A percentile compares a stretch with the other conserved stretches of the same genome.
These are phyloP conservation scores for Rhizoctonia solani DNA, from an alignment of 1,284 basidiomycete species.

Conservation along the genomic window DNA sequence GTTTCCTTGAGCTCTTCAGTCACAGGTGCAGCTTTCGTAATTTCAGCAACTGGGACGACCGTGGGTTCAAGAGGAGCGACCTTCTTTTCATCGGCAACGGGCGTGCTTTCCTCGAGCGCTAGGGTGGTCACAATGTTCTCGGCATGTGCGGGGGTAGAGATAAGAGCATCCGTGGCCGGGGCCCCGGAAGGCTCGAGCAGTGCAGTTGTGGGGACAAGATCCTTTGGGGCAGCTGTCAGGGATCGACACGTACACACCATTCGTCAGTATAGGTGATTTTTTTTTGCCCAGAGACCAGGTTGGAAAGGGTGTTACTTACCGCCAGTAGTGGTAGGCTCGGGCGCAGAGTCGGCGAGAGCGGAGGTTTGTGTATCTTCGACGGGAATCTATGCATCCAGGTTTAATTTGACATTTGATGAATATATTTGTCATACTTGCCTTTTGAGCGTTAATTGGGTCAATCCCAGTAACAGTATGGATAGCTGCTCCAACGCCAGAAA, in stretches of 20 bases:
- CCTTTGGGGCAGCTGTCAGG: slow-evolving; percentile 17
- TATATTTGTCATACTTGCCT: slow-evolving; percentile 20
- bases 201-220: slow-evolving; percentile 10
- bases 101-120: background rate
- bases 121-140: slow-evolving; percentile 2
- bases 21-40: background rate
- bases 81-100: background rate
- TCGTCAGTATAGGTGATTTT: background rate
- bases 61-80: background rate
- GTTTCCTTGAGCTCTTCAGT: background rate
- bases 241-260: background rate
- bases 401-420: slow-evolving; percentile 5
- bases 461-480: slow-evolving; percentile 35
- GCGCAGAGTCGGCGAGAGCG: background rate
- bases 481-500: slow-evolving; percentile 35
- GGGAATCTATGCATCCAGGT: slow-evolving; percentile 24
- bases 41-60: background rate
- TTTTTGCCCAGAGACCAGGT: background rate
- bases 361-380: slow-evolving; percentile 16
- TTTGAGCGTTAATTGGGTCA: slow-evolving; percentile 35
- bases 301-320: slow-evolving; percentile 11
- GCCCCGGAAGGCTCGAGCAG: slow-evolving; percentile 19
- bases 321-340: background rate
- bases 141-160: background rate
- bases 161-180: background rate